phyloP scores from a whole-genome alignment of 306 rosid species.

The Trifolium dubium region DNA sequence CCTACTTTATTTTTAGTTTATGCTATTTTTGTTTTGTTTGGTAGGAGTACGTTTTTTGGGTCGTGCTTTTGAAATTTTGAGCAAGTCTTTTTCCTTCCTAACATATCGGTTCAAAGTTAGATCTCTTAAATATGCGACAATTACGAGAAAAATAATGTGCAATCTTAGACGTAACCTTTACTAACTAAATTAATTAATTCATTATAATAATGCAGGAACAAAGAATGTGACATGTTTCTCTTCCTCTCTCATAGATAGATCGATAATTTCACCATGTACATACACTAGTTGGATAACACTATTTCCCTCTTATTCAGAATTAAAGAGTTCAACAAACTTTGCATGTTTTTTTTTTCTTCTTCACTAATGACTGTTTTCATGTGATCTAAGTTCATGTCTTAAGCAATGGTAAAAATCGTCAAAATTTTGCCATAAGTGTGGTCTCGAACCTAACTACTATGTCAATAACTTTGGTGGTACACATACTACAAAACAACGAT shows the following conservation, averaged over 20 bases:
- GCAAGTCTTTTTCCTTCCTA: constrained; percentile 42
- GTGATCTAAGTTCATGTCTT: constrained; percentile 13
- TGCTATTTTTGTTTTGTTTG: neutral
- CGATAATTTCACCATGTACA: constrained; percentile 1
- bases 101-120: constrained; percentile 35
- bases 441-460: constrained; percentile 40
- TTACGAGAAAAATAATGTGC: constrained; percentile 26
- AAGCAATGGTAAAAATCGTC: constrained; percentile 19
- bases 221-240: constrained; percentile 7
- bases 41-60: neutral
- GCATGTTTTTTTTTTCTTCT: constrained; percentile 34
- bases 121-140: constrained; percentile 40
- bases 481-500: constrained; percentile 15
- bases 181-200: constrained; percentile 19
- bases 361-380: neutral
- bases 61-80: constrained; percentile 10
- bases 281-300: neutral
- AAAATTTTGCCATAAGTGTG: constrained; percentile 21
- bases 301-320: constrained; percentile 17
- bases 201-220: neutral
- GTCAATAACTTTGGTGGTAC: constrained; percentile 34
- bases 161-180: constrained; percentile 35
- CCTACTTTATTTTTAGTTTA: neutral
- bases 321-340: constrained; percentile 40
- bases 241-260: neutral